Evolutionary conservation across 2,329 filamentous ascomycete genomes (phyloP).

Genomic region (Pestalotiopsis sp.): DNA sequence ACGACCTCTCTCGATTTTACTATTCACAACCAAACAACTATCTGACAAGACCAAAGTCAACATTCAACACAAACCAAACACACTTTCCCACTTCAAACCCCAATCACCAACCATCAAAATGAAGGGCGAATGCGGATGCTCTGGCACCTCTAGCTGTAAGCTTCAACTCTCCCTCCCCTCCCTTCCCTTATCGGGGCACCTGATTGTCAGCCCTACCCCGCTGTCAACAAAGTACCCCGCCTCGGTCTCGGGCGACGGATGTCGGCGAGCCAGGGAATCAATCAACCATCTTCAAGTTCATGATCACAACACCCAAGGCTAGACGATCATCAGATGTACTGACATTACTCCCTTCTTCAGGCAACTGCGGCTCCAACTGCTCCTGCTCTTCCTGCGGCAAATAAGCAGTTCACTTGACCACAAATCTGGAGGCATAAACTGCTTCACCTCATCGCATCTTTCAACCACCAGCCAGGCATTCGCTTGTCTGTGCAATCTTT

Average conservation of each 20-base stretch:
- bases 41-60: not conserved
- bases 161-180: constrained; percentile 12
- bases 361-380: constrained; percentile 32
- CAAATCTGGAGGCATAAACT: not conserved
- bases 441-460: constrained; percentile 4
- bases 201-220: constrained; percentile 16
- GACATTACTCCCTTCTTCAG: constrained; percentile 13
- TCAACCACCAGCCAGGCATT: not conserved
- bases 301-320: not conserved
- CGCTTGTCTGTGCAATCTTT: not conserved
- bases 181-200: not conserved
- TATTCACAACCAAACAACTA: not conserved
- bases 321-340: not conserved
- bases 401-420: constrained; percentile 25
- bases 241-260: not conserved
- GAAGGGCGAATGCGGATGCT: constrained; percentile 42
- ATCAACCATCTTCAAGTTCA: no score
- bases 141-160: constrained; percentile 36
- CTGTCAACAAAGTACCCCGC: constrained; percentile 6
- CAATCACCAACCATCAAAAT: constrained; percentile 26
- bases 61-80: not conserved
- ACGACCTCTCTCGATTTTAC: not conserved
- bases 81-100: not conserved
- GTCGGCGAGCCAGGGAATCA: not conserved
- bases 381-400: constrained; percentile 39